phyloP scores from a whole-genome alignment of 176 grass and related monocot species.

The Cenchrus fungigraminus region DNA sequence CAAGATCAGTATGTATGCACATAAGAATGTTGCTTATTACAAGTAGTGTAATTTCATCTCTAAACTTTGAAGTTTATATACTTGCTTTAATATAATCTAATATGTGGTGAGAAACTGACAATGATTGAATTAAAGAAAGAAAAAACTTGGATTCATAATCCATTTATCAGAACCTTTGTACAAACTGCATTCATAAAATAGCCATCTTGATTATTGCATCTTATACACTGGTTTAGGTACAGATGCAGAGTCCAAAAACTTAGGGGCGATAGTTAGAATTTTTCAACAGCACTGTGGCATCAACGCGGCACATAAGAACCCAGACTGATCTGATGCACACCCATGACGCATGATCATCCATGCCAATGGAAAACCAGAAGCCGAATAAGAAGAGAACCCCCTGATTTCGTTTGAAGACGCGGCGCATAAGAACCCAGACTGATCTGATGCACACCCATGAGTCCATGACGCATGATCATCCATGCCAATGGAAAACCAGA shows the following conservation, averaged over 20 bases:
- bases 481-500: not conserved
- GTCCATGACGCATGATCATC: not conserved
- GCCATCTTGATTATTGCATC: not conserved
- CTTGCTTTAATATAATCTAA: not conserved
- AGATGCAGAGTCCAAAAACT: not conserved
- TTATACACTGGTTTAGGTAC: not conserved
- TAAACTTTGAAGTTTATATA: not conserved
- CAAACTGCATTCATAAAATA: not conserved
- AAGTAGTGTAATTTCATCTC: not conserved
- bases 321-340: not conserved
- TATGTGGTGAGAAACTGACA: not conserved
- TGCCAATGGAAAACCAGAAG: not conserved
- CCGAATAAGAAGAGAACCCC: not conserved
- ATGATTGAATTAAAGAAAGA: not conserved
- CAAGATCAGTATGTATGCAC: constrained; percentile 5
- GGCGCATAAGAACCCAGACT: not conserved
- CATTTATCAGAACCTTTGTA: not conserved
- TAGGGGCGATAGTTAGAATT: not conserved
- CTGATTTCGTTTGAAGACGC: not conserved
- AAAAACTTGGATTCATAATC: not conserved
- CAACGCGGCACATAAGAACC: not conserved
- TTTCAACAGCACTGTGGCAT: not conserved
- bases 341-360: not conserved
- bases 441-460: not conserved
- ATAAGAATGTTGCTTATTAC: not conserved